These are phyloP conservation scores for Pugionium dolabratum DNA, from an alignment of 345 rosid genomes.

Conservation along the genomic window DNA sequence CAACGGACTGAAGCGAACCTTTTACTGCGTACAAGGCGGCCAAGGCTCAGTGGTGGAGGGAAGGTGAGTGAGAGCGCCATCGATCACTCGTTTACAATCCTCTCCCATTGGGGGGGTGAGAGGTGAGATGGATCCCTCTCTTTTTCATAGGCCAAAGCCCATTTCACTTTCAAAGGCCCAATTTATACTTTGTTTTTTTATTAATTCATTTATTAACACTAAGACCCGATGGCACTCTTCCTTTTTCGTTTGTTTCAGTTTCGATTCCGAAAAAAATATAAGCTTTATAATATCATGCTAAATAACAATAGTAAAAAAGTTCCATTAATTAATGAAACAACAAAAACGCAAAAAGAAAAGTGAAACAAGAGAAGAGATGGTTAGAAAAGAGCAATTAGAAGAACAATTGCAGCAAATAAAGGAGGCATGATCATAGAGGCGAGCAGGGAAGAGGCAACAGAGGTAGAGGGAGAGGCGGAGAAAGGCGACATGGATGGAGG, in stretches of 20 bases:
- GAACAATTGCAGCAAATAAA: constrained; percentile 16
- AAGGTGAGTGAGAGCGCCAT: constrained; percentile 35
- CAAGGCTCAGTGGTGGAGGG: constrained; percentile 34
- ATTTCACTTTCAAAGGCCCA: not conserved
- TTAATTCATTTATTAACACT: not conserved
- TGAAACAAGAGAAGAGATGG: constrained; percentile 5
- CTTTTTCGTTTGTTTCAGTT: no score
- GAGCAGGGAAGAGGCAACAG: constrained; percentile 17
- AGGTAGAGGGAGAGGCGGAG: constrained; percentile 5
- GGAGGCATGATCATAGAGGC: not conserved
- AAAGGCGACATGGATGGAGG: constrained; percentile 39
- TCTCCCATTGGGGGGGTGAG: not conserved
- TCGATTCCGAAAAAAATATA: no score
- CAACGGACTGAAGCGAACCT: constrained; percentile 46
- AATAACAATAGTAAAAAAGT: no score
- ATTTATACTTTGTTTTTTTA: not conserved
- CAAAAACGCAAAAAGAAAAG: not conserved
- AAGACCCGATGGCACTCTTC: no score
- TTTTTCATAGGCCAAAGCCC: not conserved
- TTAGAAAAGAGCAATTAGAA: constrained; percentile 6
- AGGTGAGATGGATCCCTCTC: no score
- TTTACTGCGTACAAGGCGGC: constrained; percentile 10
- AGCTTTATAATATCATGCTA: no score
- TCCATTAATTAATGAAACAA: not conserved
- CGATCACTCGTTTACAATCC: constrained; percentile 8